A percentile compares a stretch with the other conserved stretches of the same genome.
Conservation (phyloP, 2,329 filamentous ascomycete species). For the Lithohypha guttulata region DNA sequence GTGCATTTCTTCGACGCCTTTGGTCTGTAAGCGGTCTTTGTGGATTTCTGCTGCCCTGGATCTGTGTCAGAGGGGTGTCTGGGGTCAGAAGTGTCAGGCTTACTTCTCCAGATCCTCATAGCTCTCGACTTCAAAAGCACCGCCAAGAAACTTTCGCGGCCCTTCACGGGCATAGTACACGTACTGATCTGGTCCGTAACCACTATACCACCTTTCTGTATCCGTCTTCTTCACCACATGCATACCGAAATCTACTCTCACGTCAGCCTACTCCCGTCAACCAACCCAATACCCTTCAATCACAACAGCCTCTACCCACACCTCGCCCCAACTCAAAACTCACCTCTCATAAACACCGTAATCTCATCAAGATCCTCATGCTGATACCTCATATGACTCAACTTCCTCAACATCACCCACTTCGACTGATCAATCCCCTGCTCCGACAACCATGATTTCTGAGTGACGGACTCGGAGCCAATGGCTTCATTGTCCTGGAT, state of each 20-base stretch:
- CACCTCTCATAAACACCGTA: slow-evolving; percentile 33
- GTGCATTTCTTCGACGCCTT: slow-evolving; percentile 20
- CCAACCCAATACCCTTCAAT: no score
- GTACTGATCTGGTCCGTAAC: slow-evolving; percentile 36
- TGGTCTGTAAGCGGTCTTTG: slow-evolving; percentile 13
- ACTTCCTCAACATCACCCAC: slow-evolving; percentile 38
- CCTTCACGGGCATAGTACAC: slow-evolving; percentile 35
- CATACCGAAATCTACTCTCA: slow-evolving; percentile 37
- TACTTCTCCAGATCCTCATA: slow-evolving; percentile 33
- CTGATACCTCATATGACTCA: slow-evolving; percentile 45
- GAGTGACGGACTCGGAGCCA: slow-evolving; percentile 13
- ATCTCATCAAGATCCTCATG: slow-evolving; percentile 41
- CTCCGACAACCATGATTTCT: slow-evolving; percentile 20
- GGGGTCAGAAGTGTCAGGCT: slow-evolving; percentile 16
- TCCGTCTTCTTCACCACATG: slow-evolving; percentile 29
- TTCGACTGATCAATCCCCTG: slow-evolving; percentile 31
- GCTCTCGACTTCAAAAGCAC: slow-evolving; percentile 34
- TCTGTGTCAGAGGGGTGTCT: no score
- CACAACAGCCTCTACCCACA: no score
- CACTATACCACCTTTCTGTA: slow-evolving; percentile 31
- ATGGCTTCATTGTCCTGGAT: slow-evolving; percentile 19
- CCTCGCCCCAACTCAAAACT: no score
- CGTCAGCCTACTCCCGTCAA: no score
- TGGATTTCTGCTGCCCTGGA: slow-evolving; percentile 8
- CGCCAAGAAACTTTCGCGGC: slow-evolving; percentile 33